Conservation (phyloP, 352 stramenopile genomes). For the Globisporangium cystogenes region DNA sequence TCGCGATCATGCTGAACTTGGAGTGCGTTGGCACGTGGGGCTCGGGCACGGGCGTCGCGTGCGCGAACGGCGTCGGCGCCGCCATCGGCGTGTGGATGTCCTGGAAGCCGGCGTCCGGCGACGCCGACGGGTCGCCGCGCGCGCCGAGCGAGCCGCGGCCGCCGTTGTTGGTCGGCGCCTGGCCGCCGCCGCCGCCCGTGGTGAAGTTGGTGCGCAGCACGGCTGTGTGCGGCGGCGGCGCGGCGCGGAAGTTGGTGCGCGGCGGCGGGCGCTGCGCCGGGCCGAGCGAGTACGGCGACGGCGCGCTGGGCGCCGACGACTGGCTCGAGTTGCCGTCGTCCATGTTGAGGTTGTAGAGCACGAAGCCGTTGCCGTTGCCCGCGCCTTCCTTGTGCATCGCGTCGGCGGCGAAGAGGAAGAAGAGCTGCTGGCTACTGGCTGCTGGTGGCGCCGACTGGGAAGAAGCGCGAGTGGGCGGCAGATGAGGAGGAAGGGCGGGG, state of each 20-base stretch:
- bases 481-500: too few species aligned
- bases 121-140: slow-evolving; percentile 25
- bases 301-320: slow-evolving; percentile 25
- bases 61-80: not conserved
- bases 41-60: not conserved
- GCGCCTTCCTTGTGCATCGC: slow-evolving; percentile 11
- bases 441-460: not conserved
- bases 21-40: slow-evolving; percentile 12
- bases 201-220: slow-evolving; percentile 71
- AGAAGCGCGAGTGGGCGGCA: slow-evolving; percentile 4
- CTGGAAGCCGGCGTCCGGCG: slow-evolving; percentile 42
- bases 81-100: slow-evolving; percentile 42
- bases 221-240: slow-evolving; percentile 38
- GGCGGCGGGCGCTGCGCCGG: not conserved
- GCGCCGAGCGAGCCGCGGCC: slow-evolving; percentile 13
- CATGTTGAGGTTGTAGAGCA: slow-evolving; percentile 39
- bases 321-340: slow-evolving; percentile 34
- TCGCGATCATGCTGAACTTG: slow-evolving; percentile 43
- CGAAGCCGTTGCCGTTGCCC: slow-evolving; percentile 20
- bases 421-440: too few species aligned
- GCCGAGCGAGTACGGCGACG: slow-evolving; percentile 26
- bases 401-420: not conserved
- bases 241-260: slow-evolving; percentile 17
- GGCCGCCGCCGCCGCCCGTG: too few species aligned
- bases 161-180: slow-evolving; percentile 13